Conservation (phyloP, 2,329 filamentous ascomycete species). For the Aspergillus cejpii region DNA sequence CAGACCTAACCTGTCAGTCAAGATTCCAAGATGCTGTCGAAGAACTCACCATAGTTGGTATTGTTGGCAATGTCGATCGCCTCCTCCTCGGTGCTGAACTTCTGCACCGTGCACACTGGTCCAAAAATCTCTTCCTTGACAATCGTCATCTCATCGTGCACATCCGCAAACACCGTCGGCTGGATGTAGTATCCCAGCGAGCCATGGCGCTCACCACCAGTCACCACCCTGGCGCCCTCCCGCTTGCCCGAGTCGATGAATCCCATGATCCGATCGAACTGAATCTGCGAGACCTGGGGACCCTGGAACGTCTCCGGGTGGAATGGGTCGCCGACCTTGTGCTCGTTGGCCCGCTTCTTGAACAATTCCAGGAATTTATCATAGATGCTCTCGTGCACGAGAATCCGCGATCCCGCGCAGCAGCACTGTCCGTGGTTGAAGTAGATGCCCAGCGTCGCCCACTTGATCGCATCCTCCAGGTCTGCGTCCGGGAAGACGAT, state of each 20-base stretch:
- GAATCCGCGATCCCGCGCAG: constrained; percentile 21
- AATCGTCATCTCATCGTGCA: constrained; percentile 62
- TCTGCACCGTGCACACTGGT: constrained; percentile 66
- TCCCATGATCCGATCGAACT: constrained; percentile 79
- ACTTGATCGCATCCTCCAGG: constrained; percentile 24
- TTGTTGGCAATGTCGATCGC: constrained; percentile 64
- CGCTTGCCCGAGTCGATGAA: constrained; percentile 59
- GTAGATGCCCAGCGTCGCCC: constrained; percentile 25
- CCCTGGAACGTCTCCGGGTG: constrained; percentile 72
- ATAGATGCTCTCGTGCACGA: constrained; percentile 23
- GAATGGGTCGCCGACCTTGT: constrained; percentile 77
- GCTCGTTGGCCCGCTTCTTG: constrained; percentile 65
- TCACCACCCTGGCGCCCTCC: constrained; percentile 58
- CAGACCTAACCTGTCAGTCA: constrained; percentile 37
- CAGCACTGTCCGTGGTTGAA: constrained; percentile 26
- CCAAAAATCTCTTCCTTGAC: constrained; percentile 76
- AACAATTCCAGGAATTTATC: constrained; percentile 61
- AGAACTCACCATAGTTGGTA: constrained; percentile 57
- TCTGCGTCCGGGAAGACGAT: constrained; percentile 24
- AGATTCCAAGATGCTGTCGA: not conserved
- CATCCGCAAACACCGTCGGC: constrained; percentile 74
- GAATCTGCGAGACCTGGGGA: constrained; percentile 72
- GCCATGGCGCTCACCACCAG: constrained; percentile 63
- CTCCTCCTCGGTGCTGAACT: constrained; percentile 67
- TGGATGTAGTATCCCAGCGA: constrained; percentile 80